A percentile compares a stretch with the other conserved stretches of the same genome.
phyloP scores from a whole-genome alignment of 805 yeast species.

The Priceomyces melissophilus region DNA sequence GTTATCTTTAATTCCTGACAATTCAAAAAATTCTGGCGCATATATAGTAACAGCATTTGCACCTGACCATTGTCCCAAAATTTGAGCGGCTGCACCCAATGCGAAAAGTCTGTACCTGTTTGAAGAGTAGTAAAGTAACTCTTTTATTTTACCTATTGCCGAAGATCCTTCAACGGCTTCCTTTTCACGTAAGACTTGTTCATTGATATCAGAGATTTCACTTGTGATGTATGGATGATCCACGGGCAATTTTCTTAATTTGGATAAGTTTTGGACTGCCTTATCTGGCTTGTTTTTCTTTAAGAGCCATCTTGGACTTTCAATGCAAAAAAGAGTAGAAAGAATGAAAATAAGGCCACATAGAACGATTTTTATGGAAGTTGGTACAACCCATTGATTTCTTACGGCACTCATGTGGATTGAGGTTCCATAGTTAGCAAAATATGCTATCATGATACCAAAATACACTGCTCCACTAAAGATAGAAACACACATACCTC shows the following conservation, averaged over 20 bases:
- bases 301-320: conserved; percentile 52
- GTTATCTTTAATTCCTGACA: conserved; percentile 45
- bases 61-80: conserved; percentile 60
- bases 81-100: conserved; percentile 41
- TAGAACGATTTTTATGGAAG: conserved; percentile 43
- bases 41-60: conserved; percentile 55
- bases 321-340: conserved; percentile 41
- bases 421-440: conserved; percentile 51
- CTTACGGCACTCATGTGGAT: conserved; percentile 35
- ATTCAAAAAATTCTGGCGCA: conserved; percentile 49
- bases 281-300: conserved; percentile 38
- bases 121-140: conserved; percentile 34
- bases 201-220: conserved; percentile 51
- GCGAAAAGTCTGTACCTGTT: conserved; percentile 44
- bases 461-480: conserved; percentile 58
- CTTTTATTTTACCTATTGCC: conserved; percentile 22
- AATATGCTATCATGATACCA: conserved; percentile 49
- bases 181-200: conserved; percentile 38
- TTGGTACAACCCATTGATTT: conserved; percentile 55
- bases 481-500: conserved; percentile 51
- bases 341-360: conserved; percentile 44
- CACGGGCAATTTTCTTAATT: conserved; percentile 41
- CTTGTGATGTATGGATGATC: conserved; percentile 49
- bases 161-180: conserved; percentile 22
- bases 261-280: conserved; percentile 38